Evolutionary conservation across 75 land plant species (phyloP).

Genomic region (Gnetum montanum): DNA sequence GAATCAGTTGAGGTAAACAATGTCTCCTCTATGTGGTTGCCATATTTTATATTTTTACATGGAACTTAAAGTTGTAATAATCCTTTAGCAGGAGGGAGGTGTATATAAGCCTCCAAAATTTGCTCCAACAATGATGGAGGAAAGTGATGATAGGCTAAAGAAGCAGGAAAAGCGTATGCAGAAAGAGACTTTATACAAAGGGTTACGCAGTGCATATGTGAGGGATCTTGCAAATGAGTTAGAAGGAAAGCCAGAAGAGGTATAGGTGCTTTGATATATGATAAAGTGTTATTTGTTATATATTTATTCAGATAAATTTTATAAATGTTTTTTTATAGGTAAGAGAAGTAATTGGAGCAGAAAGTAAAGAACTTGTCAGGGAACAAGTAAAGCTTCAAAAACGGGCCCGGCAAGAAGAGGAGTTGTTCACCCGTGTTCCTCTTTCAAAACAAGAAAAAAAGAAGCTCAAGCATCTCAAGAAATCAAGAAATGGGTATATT

Average conservation of each 20-base stretch:
- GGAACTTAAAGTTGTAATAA: background rate
- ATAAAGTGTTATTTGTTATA: background rate
- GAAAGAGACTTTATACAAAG: conserved; percentile 33
- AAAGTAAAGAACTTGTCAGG: conserved; percentile 66
- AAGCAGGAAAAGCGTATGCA: conserved; percentile 52
- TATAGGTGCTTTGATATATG: no score
- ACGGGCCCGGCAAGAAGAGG: conserved; percentile 71
- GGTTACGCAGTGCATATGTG: conserved; percentile 46
- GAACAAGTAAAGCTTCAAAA: conserved; percentile 45
- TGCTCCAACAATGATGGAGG: conserved; percentile 85
- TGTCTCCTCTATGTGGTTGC: no score
- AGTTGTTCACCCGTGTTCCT: conserved; percentile 86
- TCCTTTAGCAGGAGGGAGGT: conserved; percentile 42
- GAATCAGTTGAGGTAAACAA: conserved; percentile 32
- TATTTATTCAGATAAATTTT: no score
- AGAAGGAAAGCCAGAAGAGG: conserved; percentile 94
- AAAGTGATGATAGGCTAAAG: conserved; percentile 42
- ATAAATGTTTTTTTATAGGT: conserved; percentile 32
- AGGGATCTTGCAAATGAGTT: conserved; percentile 59
- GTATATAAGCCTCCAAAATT: conserved; percentile 82
- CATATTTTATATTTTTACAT: background rate
- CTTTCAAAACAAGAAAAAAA: conserved; percentile 73
- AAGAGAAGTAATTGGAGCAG: conserved; percentile 53
- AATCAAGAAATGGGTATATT: conserved; percentile 74
- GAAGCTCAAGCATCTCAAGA: conserved; percentile 57